Base-by-base conservation (phyloP, 768 basidiomycete species). In the Russula foetens region DNA sequence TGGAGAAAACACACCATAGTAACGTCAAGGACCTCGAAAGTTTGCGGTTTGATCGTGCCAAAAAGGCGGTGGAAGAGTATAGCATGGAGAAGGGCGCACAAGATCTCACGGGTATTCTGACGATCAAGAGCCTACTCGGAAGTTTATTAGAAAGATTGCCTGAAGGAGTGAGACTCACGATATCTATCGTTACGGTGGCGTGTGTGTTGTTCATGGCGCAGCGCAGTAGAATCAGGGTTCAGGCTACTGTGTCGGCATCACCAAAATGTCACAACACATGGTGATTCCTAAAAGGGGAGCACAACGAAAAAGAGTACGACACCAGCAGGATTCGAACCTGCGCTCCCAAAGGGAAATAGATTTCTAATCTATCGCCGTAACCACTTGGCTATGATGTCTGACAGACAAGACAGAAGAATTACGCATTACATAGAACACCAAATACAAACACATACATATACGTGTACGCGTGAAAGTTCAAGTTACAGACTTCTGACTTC, bases 41-140 rank as follows among this genome's bases (percentile, higher is more conserved):
- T 85, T 65, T 81, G 80, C 0, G 91, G 86, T 65, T 85, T 89
- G 45, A 92, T 80, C 0, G 82, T 84, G 3, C 90, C 91, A 68
- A 92, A 90, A 21, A 91, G 76, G 8, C 90, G 81, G 69, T 93
- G 90, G 69, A 93, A 92, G 17, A 92, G 75, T 50, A 92, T 86
- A 0, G 88, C 77, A 67, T 92, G 91, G n/a, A 93, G 78, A 54
- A 91, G 76, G 3, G 83, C 90, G 56, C 79, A 80, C 7, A 92
- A 79, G 46, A 86, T 87, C 64, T 92, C 90, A 71, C 84, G 86
- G 39, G 82, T 80, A 19, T 81, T 84, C 52, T 78, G 80, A 26
- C 90, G 81, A 71, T 92, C 90, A 52, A 92, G 75, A 47, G 83
- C 76, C 90, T 91, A 66, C 65, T 23, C 15, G 38, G 4, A 8